Evolutionary conservation across 306 rosid genomes (phyloP), one percentile per base, ranked within the genome.

Genomic region (Betula pendula): DNA sequence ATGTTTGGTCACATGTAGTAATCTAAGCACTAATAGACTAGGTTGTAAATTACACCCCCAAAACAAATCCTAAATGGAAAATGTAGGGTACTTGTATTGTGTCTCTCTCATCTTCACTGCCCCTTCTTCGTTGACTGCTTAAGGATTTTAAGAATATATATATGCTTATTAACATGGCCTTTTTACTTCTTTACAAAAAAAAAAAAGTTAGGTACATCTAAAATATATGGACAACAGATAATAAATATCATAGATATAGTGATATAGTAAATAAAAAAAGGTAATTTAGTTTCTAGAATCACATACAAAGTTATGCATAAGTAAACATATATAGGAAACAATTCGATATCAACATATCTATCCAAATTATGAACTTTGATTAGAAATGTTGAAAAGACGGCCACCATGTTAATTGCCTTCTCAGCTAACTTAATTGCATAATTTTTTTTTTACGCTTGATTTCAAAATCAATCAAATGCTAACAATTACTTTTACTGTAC

Each of bases 1-100:
- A 72, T 63, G 81, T 75, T 55, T 71, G 86, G 83, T 75, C 49
- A 66, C 68, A 58, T n/a, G 75, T 45, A 75, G 72, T 74, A 56
- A 33, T 83, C 77, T 24, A 52, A 45, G 43, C 68, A n/a, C 38
- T 33, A 62, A 48, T 40, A 67, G 44, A 49, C 8, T 70, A 40
- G 25, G 59, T 10, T 51, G 56, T 43, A 69, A 42, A 70, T 69
- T 49, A 49, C 68, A 60, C 63, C 68, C 38, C 20, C 31, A 1
- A 48, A 42, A 29, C 24, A 43, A 50, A 15, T 22, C 82, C 68
- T 25, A 25, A 29, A 8, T 69, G 51, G 80, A 47, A 78, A 58
- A 33, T 33, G 50, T 56, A 5, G 22, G 13, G 4, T 10, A 25
- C 44, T 6, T 1, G n/a, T n/a, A n/a, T n/a, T 6, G 16, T n/a